Percentiles rank a stretch among this genome's conserved stretches.
phyloP scores from a whole-genome alignment of 1,284 basidiomycete genomes.

The Calocybe gambosa region DNA sequence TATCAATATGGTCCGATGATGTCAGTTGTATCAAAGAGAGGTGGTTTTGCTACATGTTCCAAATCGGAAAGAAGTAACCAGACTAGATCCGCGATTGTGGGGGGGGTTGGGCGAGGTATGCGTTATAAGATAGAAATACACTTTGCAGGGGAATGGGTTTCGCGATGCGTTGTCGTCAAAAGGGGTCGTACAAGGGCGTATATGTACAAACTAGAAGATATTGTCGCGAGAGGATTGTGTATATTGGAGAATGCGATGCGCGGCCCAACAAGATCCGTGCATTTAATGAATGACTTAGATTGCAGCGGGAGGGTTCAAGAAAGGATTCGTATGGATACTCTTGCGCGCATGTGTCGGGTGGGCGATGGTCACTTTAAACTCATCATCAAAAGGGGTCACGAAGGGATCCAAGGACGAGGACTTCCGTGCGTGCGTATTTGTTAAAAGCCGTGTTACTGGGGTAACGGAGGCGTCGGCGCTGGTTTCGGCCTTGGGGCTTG shows the following conservation, averaged over 20 bases:
- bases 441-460: slow-evolving; percentile 40
- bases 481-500: slow-evolving; percentile 13
- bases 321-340: slow-evolving; percentile 40
- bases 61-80: slow-evolving; percentile 6
- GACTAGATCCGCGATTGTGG: background rate
- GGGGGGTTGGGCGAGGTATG: background rate
- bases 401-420: slow-evolving; percentile 44
- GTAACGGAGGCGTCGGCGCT: slow-evolving; percentile 23
- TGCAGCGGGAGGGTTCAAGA: slow-evolving; percentile 23
- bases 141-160: background rate
- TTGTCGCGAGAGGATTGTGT: background rate
- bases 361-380: slow-evolving; percentile 36
- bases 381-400: slow-evolving; percentile 73
- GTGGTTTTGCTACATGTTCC: slow-evolving; percentile 7
- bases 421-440: slow-evolving; percentile 38
- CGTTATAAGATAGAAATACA: slow-evolving; percentile 2
- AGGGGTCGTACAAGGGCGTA: background rate
- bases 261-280: background rate
- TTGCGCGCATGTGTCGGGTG: slow-evolving; percentile 27
- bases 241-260: background rate
- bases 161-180: too few relatives aligned
- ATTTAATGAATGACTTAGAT: slow-evolving; percentile 18
- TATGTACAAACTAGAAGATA: slow-evolving; percentile 4
- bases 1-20: slow-evolving; percentile 1
- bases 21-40: background rate